These are phyloP conservation scores for Reticulascus tulasneorum DNA, from an alignment of 2,329 filamentous ascomycete genomes.

Conservation along the genomic window DNA sequence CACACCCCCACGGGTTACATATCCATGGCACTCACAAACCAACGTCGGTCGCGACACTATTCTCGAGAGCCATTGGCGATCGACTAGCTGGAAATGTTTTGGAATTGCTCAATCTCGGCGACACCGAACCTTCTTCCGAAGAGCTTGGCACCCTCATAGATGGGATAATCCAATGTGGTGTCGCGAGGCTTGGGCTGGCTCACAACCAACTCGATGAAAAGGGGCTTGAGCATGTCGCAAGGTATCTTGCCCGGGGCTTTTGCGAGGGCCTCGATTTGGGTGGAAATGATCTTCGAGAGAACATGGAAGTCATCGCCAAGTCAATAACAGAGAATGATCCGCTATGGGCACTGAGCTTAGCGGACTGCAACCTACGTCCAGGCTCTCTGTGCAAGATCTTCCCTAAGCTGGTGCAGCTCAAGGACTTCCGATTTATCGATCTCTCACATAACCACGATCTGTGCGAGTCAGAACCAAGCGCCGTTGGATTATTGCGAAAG, in stretches of 20 bases:
- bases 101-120: conserved; percentile 78
- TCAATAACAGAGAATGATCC: conserved; percentile 51
- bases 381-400: conserved; percentile 70
- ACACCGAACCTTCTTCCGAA: conserved; percentile 67
- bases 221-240: conserved; percentile 70
- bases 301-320: conserved; percentile 49
- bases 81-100: conserved; percentile 71
- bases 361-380: conserved; percentile 77
- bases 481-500: conserved; percentile 70
- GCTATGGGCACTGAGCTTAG: conserved; percentile 79
- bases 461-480: conserved; percentile 70
- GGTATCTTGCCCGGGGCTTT: conserved; percentile 69
- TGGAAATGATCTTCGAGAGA: conserved; percentile 67
- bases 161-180: conserved; percentile 71
- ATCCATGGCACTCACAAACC: too few relatives aligned
- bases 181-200: conserved; percentile 76
- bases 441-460: conserved; percentile 84
- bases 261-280: conserved; percentile 89
- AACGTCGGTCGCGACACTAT: conserved; percentile 42
- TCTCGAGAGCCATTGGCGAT: conserved; percentile 72
- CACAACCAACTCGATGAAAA: conserved; percentile 73
- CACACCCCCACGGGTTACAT: conserved; percentile 17
- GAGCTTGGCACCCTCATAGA: conserved; percentile 77
- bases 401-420: conserved; percentile 65
- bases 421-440: conserved; percentile 81